These are phyloP conservation scores for Novymonas esmeraldas DNA, from an alignment of 208 protist genomes.

Conservation along the genomic window DNA sequence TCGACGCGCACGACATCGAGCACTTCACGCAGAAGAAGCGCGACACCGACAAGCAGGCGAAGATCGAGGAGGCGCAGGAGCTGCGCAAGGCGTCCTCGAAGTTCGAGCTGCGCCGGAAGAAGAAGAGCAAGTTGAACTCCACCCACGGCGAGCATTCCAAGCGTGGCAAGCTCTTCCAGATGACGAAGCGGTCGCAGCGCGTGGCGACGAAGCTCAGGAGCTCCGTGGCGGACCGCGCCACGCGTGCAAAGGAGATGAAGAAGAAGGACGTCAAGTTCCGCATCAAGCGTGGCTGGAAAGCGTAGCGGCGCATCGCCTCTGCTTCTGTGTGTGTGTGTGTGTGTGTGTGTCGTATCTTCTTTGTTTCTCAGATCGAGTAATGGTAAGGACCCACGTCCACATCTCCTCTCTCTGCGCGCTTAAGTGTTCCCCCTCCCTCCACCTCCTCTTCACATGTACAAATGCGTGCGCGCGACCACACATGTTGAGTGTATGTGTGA, in stretches of 20 bases:
- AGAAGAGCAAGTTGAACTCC: slow-evolving; percentile 91
- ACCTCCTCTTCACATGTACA: too few species aligned
- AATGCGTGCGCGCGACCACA: too few species aligned
- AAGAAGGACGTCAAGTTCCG: slow-evolving; percentile 95
- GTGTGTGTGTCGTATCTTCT: neutral
- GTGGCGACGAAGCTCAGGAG: slow-evolving; percentile 87
- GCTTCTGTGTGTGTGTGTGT: neutral
- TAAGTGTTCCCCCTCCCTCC: too few species aligned
- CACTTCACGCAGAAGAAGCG: slow-evolving; percentile 87
- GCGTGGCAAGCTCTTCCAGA: slow-evolving; percentile 90
- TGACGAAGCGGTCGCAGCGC: slow-evolving; percentile 89
- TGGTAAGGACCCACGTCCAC: too few species aligned
- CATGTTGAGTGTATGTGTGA: too few species aligned
- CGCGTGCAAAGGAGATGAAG: slow-evolving; percentile 86
- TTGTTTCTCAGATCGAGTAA: too few species aligned
- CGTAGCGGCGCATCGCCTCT: slow-evolving; percentile 29
- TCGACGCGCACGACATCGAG: slow-evolving; percentile 84
- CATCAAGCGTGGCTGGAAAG: slow-evolving; percentile 92
- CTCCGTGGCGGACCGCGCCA: slow-evolving; percentile 73
- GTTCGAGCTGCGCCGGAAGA: slow-evolving; percentile 90
- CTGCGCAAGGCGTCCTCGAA: slow-evolving; percentile 77
- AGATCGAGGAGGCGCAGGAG: slow-evolving; percentile 85
- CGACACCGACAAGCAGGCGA: slow-evolving; percentile 77
- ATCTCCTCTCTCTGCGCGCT: too few species aligned
- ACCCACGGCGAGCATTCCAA: slow-evolving; percentile 88